Base-by-base conservation (phyloP, 2,329 filamentous ascomycete species). In the Aureobasidium musti region DNA sequence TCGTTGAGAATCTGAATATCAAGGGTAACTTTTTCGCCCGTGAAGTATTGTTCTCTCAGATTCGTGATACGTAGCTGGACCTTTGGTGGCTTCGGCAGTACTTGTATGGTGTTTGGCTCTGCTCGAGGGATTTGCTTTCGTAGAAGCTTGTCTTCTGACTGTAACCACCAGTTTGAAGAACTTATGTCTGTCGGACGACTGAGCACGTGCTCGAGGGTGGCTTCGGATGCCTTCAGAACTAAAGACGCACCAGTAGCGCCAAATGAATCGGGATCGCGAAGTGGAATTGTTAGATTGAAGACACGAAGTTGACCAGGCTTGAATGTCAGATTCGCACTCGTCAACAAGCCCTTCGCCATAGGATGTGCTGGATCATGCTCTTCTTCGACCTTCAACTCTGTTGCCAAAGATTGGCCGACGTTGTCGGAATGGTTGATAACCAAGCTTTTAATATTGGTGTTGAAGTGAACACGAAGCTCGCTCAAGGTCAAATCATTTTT, bases 61-160 rank as follows among this genome's bases (percentile, higher is more conserved):
- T 86, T 83, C 2, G 85, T 81, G 11, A 91, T 79, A 30, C 81
- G 84, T 53, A 99, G 86, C 71, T 91, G 88, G 80, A 99, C 87
- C 77, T 97, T 98, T 0, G 95, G 95, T 33, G 94, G 95, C 70
- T 96, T 91, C 1, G 95, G 94, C 64, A 92, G 83, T 28, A 99
- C 87, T 66, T 86, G 88, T 66, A 96, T 85, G 1, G 80, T 79
- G 39, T 85, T 80, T 1, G 82, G 80, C 66, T 84, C 80, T 45
- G 79, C 78, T 63, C 80, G 80, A 26, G 80, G 78, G 28, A 82
- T 73, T 50, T 74, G 74, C 70, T 77, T 79, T 56, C 73, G 72
- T 30, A 75, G 67, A 10, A 76, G 70, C 2, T 74, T 76, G 33
- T 77, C 77, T 28, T 73, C 71, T 39, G 74, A 77, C 14, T 76